Percentiles rank a stretch among this genome's conserved stretches.
These are phyloP conservation scores for Ceraceosorus guamensis DNA, from an alignment of 1,284 basidiomycete genomes.

Conservation along the genomic window DNA sequence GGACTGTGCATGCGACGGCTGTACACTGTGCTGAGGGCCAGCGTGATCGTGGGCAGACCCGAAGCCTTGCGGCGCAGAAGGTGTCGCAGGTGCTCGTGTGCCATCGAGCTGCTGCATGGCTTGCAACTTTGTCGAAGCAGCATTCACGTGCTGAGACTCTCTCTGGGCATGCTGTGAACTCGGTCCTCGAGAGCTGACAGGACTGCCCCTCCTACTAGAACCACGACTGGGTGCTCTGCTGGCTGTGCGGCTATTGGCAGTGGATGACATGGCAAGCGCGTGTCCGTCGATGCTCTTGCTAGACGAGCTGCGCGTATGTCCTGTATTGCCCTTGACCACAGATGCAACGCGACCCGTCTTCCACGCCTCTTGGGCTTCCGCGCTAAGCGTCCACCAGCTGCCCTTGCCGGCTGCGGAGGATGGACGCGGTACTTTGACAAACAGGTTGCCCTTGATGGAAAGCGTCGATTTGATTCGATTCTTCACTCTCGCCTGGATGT, in stretches of 20 bases:
- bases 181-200: slow-evolving; percentile 6
- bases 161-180: slow-evolving; percentile 21
- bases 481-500: slow-evolving; percentile 35
- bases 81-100: too few species aligned
- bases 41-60: too few species aligned
- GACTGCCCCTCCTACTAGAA: slow-evolving; percentile 5
- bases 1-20: too few species aligned
- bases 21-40: too few species aligned
- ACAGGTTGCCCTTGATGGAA: slow-evolving; percentile 45
- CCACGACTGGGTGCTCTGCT: slow-evolving; percentile 19
- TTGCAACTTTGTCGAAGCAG: neutral
- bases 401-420: slow-evolving; percentile 41
- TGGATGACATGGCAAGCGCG: too few species aligned
- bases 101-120: neutral
- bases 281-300: neutral
- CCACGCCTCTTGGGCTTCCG: slow-evolving; percentile 41
- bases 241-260: slow-evolving; percentile 20
- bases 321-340: slow-evolving; percentile 33
- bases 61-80: too few species aligned
- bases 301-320: slow-evolving; percentile 8
- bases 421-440: slow-evolving; percentile 42
- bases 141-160: slow-evolving; percentile 20
- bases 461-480: slow-evolving; percentile 47
- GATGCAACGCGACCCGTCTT: slow-evolving; percentile 37
- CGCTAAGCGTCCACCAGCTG: slow-evolving; percentile 45